These are phyloP conservation scores for Primulina huaijiensis DNA, from an alignment of 257 asterid species.

Conservation along the genomic window DNA sequence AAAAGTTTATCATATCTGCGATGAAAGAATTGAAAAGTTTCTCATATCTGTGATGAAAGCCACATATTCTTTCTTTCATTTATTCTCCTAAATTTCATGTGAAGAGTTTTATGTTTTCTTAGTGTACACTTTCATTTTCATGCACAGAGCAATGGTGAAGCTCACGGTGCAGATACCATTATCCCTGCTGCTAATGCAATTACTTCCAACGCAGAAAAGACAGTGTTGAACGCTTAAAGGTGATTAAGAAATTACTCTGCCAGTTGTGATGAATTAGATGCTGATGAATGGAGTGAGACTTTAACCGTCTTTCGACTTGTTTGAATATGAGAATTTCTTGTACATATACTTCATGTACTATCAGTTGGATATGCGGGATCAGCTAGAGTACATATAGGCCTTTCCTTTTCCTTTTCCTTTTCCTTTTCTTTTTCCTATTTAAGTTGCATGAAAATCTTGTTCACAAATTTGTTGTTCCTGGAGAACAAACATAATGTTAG, in stretches of 20 bases:
- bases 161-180: conserved; percentile 38
- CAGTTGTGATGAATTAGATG: conserved; percentile 20
- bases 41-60: background rate
- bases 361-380: conserved; percentile 25
- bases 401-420: conserved; percentile 10
- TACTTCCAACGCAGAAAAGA: conserved; percentile 45
- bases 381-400: conserved; percentile 15
- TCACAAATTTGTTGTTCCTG: conserved; percentile 17
- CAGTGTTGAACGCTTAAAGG: conserved; percentile 28
- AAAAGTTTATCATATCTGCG: too few species aligned
- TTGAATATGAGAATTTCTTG: conserved; percentile 22
- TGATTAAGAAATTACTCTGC: conserved; percentile 19
- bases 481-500: conserved; percentile 18
- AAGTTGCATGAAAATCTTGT: conserved; percentile 12
- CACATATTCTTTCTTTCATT: background rate
- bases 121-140: conserved; percentile 2
- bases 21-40: background rate
- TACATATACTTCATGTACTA: conserved; percentile 28
- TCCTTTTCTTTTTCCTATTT: background rate
- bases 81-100: background rate
- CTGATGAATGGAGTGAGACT: conserved; percentile 21
- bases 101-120: background rate
- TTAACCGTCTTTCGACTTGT: conserved; percentile 26
- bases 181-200: conserved; percentile 40
- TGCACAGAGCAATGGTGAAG: conserved; percentile 52